These are phyloP conservation scores for Phytophthora tubulina DNA, from an alignment of 352 stramenopile genomes.

Conservation along the genomic window DNA sequence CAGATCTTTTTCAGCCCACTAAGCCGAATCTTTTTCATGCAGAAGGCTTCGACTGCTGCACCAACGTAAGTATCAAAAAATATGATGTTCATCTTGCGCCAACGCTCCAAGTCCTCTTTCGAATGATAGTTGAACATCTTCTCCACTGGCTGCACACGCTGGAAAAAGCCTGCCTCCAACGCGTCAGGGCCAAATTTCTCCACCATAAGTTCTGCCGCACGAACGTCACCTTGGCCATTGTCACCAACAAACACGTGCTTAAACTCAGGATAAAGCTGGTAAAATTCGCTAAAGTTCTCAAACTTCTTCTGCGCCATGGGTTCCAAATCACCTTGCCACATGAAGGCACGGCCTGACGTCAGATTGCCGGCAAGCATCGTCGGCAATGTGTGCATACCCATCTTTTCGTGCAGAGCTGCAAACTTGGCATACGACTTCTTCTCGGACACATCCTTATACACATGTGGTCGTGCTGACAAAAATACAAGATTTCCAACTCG, in stretches of 20 bases:
- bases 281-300: slow-evolving; percentile 94
- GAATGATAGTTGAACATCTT: slow-evolving; percentile 87
- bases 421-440: slow-evolving; percentile 98
- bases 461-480: slow-evolving; percentile 97
- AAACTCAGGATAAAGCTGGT: slow-evolving; percentile 98
- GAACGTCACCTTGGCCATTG: slow-evolving; percentile 96
- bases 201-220: slow-evolving; percentile 91
- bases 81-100: slow-evolving; percentile 89
- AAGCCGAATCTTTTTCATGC: slow-evolving; percentile 78
- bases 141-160: slow-evolving; percentile 88
- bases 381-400: slow-evolving; percentile 96
- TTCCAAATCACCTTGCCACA: slow-evolving; percentile 96
- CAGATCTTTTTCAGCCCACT: slow-evolving; percentile 76
- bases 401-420: slow-evolving; percentile 91
- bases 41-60: slow-evolving; percentile 79
- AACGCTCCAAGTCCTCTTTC: slow-evolving; percentile 77
- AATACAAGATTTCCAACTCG: slow-evolving; percentile 98
- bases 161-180: slow-evolving; percentile 90
- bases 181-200: slow-evolving; percentile 74
- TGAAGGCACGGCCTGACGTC: slow-evolving; percentile 94
- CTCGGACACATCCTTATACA: slow-evolving; percentile 99
- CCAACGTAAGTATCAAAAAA: slow-evolving; percentile 94
- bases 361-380: slow-evolving; percentile 96
- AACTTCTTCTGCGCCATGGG: slow-evolving; percentile 98
- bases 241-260: slow-evolving; percentile 98